phyloP scores from a whole-genome alignment of 2,329 filamentous ascomycete genomes.

The Neofusicoccum parvum region DNA sequence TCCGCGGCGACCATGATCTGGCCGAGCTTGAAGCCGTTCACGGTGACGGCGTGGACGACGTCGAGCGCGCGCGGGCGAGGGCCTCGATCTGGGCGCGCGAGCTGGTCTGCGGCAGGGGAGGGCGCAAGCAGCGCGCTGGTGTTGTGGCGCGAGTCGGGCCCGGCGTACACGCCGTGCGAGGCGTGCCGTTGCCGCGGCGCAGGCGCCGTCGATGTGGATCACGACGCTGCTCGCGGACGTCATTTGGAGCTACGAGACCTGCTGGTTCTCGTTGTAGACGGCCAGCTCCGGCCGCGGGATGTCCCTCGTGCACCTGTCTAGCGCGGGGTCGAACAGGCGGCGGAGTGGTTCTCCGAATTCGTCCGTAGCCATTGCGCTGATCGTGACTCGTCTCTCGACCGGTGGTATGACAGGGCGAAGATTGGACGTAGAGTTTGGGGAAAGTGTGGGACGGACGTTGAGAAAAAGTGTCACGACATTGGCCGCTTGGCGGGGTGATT shows the following conservation, averaged over 20 bases:
- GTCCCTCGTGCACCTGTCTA: not conserved
- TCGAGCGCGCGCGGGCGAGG: slow-evolving; percentile 22
- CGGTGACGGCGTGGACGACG: slow-evolving; percentile 20
- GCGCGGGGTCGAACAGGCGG: not conserved
- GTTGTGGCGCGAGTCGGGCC: slow-evolving; percentile 22
- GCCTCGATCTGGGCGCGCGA: slow-evolving; percentile 27
- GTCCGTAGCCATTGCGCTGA: not conserved
- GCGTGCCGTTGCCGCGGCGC: slow-evolving; percentile 26
- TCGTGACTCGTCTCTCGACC: too few species aligned
- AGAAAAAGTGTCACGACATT: too few species aligned
- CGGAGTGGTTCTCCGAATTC: not conserved
- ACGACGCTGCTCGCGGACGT: slow-evolving; percentile 23
- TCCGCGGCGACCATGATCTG: slow-evolving; percentile 31
- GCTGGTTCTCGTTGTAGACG: slow-evolving; percentile 21
- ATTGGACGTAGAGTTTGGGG: too few species aligned
- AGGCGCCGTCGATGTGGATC: slow-evolving; percentile 30
- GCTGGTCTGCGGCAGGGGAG: slow-evolving; percentile 22
- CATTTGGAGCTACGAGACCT: slow-evolving; percentile 20
- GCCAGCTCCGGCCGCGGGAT: slow-evolving; percentile 12
- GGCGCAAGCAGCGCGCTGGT: not conserved
- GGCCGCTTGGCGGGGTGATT: too few species aligned
- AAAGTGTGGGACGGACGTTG: too few species aligned
- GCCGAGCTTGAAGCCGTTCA: not conserved
- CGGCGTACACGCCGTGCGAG: slow-evolving; percentile 27
- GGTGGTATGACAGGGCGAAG: too few species aligned